These are phyloP conservation scores for Colletotrichum sp. DNA, from an alignment of 2,329 filamentous ascomycete species.

Conservation along the genomic window DNA sequence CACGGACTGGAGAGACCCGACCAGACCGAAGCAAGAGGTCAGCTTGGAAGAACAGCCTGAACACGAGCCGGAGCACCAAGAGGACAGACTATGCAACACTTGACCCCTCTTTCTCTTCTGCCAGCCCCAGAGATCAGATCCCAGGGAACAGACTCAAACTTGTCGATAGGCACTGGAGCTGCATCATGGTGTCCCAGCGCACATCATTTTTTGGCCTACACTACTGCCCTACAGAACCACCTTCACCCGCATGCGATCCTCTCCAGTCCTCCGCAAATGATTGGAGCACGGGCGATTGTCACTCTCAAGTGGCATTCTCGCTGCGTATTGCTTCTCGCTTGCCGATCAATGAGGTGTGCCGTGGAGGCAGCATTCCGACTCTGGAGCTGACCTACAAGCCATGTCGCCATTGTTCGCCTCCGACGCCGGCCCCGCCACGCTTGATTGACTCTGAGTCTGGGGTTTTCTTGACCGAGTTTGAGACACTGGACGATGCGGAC, in stretches of 20 bases:
- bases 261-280: neutral
- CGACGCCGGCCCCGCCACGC: neutral
- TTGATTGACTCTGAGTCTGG: neutral
- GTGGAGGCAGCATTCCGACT: neutral
- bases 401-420: neutral
- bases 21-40: neutral
- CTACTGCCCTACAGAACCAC: constrained; percentile 1
- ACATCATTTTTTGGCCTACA: constrained; percentile 6
- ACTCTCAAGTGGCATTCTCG: neutral
- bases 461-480: neutral
- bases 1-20: neutral
- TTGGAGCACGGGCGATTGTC: neutral
- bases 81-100: neutral
- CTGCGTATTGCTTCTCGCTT: neutral
- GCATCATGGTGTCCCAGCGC: constrained; percentile 10
- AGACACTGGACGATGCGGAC: neutral
- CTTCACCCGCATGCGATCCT: neutral
- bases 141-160: neutral
- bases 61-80: neutral
- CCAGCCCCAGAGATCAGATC: neutral
- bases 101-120: neutral
- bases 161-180: neutral
- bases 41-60: neutral
- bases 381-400: neutral
- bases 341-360: constrained; percentile 17